Conservation (phyloP, 495 filamentous ascomycete genomes). For the Cercophora sp. region DNA sequence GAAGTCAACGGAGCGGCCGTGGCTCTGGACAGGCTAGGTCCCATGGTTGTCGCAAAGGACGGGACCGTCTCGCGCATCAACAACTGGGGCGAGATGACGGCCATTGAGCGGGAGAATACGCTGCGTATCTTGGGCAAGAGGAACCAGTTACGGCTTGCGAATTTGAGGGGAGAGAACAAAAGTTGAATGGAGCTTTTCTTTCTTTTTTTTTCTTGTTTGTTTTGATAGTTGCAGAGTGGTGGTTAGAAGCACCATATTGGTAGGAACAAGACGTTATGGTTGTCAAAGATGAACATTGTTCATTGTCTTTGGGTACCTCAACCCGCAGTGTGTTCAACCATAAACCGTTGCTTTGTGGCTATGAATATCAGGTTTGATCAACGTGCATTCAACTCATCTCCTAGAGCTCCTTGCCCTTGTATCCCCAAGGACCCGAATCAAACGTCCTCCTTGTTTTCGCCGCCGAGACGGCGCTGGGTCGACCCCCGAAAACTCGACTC, state of each 20-base stretch:
- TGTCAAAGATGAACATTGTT: not conserved
- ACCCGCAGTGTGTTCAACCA: too few species aligned
- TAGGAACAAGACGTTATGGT: slow-evolving; percentile 1
- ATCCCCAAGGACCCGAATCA: not conserved
- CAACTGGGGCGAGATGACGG: slow-evolving; percentile 66
- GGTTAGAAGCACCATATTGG: not conserved
- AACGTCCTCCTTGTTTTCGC: too few species aligned
- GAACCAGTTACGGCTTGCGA: slow-evolving; percentile 58
- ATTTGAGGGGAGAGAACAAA: slow-evolving; percentile 37
- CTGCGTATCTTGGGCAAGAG: slow-evolving; percentile 59
- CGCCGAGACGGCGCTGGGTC: too few species aligned
- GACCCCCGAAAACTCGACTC: too few species aligned
- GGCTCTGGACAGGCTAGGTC: slow-evolving; percentile 57
- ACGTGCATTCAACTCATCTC: slow-evolving; percentile 1
- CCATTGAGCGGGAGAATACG: slow-evolving; percentile 58
- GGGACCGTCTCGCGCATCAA: slow-evolving; percentile 60
- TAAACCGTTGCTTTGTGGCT: too few species aligned
- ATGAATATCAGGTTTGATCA: too few species aligned
- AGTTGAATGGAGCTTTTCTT: not conserved
- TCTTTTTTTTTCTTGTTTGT: not conserved
- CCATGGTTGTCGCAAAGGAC: slow-evolving; percentile 65
- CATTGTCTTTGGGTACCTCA: too few species aligned
- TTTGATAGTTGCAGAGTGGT: too few species aligned
- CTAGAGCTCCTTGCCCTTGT: not conserved
- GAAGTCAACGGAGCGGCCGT: slow-evolving; percentile 47